Base-by-base conservation (phyloP, 2,329 filamentous ascomycete genomes). In the Curvularia sp. region DNA sequence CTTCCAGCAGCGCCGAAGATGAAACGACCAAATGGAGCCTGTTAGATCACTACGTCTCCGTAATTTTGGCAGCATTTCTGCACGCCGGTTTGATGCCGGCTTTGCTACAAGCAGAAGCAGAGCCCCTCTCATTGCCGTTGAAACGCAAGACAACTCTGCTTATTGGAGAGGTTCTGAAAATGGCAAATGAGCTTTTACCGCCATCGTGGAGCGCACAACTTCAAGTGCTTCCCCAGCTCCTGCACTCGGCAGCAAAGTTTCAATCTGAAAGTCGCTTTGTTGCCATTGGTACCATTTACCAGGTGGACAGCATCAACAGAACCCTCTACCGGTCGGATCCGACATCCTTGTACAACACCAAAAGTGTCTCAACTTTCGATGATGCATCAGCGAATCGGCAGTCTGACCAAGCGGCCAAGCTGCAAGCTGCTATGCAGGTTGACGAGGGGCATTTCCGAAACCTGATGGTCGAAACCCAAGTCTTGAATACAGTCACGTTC, bases 271-370 rank as follows among this genome's bases (percentile, higher is more conserved):
- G 88, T 24, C 88, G 92, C 54, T 93, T 93, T 66, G 83, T 90
- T 56, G 92, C 94, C 6, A 93, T 92, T 7, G 89, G 92, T 7
- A 96, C 96, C 18, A 92, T 99, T 12, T 99, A 98, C 71, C 95
- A 98, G 74, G 96, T 99, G 53, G 97, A 97, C 79, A 97, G 94
- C 73, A 93, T 99, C 65, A 99, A 94, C 75, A 88, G 92, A 62
- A 98, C 93, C 0, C 80, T 99, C 13, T 96, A 96, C 73, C 86
- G 93, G 57, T 96, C 92, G 48, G 86, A 87, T 5, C 79, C 81
- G n/a, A 73, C 74, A 20, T 68, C 70, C 70, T 75, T 64, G 51
- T 63, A 78, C 74, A 57, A 68, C 8, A 68, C 61, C 47, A 77
- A 75, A 53, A 60, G 67, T 18, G 69, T 53, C 31, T 53, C 60